phyloP scores from a whole-genome alignment of 805 yeast species.

The Starmerella vitae region DNA sequence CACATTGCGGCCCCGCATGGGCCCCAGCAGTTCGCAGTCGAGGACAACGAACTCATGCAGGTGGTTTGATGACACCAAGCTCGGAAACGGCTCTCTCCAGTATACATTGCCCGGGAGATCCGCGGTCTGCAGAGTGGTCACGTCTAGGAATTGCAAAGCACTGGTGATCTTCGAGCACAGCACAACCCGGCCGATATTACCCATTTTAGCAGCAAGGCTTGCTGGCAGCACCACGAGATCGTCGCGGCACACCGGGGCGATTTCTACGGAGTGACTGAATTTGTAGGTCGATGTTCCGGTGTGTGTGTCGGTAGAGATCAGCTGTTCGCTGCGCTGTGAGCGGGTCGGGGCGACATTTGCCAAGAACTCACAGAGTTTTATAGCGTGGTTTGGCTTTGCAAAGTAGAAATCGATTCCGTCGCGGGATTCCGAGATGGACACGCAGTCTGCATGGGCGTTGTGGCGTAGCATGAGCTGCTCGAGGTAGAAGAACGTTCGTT shows the following conservation, averaged over 20 bases:
- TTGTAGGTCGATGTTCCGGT: slow-evolving; percentile 78
- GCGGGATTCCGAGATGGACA: slow-evolving; percentile 72
- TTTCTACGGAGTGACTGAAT: slow-evolving; percentile 78
- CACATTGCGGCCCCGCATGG: slow-evolving; percentile 59
- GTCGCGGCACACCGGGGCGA: slow-evolving; percentile 88
- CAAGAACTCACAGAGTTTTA: slow-evolving; percentile 81
- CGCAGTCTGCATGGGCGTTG: slow-evolving; percentile 84
- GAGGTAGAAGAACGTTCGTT: slow-evolving; percentile 80
- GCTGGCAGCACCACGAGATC: slow-evolving; percentile 79
- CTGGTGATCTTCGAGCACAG: slow-evolving; percentile 71
- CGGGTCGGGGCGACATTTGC: slow-evolving; percentile 69
- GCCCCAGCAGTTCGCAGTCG: slow-evolving; percentile 85
- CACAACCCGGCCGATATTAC: slow-evolving; percentile 67
- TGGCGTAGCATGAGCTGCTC: slow-evolving; percentile 86
- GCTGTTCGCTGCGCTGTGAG: slow-evolving; percentile 71
- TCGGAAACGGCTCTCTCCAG: slow-evolving; percentile 67
- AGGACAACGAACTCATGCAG: slow-evolving; percentile 71
- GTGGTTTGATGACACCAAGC: slow-evolving; percentile 52
- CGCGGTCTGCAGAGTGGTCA: slow-evolving; percentile 59
- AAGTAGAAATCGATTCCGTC: slow-evolving; percentile 91
- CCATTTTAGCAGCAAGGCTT: slow-evolving; percentile 64
- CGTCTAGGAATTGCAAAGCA: slow-evolving; percentile 69
- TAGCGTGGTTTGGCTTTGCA: slow-evolving; percentile 76
- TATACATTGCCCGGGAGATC: slow-evolving; percentile 58
- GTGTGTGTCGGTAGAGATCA: slow-evolving; percentile 78